phyloP scores from a whole-genome alignment of 306 rosid genomes.

The Trifolium repens region DNA sequence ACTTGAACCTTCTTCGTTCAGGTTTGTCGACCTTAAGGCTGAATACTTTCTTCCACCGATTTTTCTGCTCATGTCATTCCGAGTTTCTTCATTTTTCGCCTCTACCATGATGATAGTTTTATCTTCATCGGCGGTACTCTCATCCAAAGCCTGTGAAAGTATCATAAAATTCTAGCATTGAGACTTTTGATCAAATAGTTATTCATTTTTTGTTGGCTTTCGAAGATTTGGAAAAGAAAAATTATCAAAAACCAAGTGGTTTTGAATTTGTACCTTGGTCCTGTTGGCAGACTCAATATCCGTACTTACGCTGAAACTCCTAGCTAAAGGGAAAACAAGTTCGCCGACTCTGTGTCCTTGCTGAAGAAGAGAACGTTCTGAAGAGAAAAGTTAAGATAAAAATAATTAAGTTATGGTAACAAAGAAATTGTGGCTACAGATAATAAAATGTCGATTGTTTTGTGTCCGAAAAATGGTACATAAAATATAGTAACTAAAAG shows the following conservation, averaged over 20 bases:
- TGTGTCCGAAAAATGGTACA: too few species aligned
- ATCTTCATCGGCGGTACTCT: conserved; percentile 36
- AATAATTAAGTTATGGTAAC: neutral
- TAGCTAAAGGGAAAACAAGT: conserved; percentile 87
- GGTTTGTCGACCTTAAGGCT: conserved; percentile 57
- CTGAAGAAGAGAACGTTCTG: conserved; percentile 86
- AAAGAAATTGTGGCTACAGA: too few species aligned
- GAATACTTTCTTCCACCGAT: conserved; percentile 64
- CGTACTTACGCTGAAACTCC: conserved; percentile 63
- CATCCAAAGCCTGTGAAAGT: conserved; percentile 39
- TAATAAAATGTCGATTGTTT: too few species aligned
- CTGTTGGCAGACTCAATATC: conserved; percentile 64
- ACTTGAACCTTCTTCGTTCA: conserved; percentile 49
- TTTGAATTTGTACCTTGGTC: conserved; percentile 49
- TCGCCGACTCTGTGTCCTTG: conserved; percentile 91
- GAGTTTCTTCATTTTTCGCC: conserved; percentile 44
- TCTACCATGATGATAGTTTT: conserved; percentile 40
- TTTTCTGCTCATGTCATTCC: conserved; percentile 54
- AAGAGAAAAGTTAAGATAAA: conserved; percentile 11
- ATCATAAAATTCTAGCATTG: conserved; percentile 23
- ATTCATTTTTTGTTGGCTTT: neutral
- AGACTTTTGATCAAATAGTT: conserved; percentile 16
- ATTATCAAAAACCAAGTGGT: neutral
- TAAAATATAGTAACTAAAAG: neutral
- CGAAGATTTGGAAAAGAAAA: conserved; percentile 27